Evolutionary conservation across 2,329 filamentous ascomycete genomes (phyloP).

Genomic region (Apiospora koreana): DNA sequence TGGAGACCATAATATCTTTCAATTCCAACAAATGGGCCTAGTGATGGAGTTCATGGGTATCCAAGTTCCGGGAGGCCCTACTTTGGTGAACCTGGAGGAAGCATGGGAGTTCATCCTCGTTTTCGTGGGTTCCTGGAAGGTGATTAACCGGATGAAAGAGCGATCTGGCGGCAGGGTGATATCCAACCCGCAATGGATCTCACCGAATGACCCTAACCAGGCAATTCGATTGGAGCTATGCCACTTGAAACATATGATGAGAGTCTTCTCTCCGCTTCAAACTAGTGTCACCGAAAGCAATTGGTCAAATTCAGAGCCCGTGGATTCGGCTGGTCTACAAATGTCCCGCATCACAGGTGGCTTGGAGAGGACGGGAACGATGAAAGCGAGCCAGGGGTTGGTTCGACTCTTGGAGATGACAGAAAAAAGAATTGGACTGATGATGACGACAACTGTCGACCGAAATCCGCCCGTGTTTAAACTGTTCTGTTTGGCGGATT

Average conservation of each 20-base stretch:
- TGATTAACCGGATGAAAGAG: too few relatives aligned
- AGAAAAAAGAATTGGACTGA: neutral
- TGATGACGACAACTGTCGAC: neutral
- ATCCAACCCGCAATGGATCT: neutral
- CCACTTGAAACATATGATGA: neutral
- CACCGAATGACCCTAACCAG: neutral
- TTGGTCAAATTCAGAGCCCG: too few relatives aligned
- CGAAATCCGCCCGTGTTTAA: neutral
- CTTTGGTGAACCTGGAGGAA: neutral
- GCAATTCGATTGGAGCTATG: neutral
- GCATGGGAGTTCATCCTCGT: neutral
- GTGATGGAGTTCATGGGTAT: neutral
- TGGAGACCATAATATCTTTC: neutral
- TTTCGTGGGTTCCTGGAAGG: neutral
- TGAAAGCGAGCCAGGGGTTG: neutral
- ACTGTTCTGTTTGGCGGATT: neutral
- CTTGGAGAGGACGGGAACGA: neutral
- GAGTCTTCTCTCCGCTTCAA: neutral
- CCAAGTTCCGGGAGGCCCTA: neutral
- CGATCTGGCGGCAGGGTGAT: too few relatives aligned
- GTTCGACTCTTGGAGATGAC: neutral
- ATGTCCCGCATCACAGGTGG: neutral
- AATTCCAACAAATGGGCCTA: neutral
- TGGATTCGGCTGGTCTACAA: neutral
- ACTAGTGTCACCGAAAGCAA: too few relatives aligned